phyloP scores from a whole-genome alignment of 1,284 basidiomycete species.

The Cryptococcus deneoformans region DNA sequence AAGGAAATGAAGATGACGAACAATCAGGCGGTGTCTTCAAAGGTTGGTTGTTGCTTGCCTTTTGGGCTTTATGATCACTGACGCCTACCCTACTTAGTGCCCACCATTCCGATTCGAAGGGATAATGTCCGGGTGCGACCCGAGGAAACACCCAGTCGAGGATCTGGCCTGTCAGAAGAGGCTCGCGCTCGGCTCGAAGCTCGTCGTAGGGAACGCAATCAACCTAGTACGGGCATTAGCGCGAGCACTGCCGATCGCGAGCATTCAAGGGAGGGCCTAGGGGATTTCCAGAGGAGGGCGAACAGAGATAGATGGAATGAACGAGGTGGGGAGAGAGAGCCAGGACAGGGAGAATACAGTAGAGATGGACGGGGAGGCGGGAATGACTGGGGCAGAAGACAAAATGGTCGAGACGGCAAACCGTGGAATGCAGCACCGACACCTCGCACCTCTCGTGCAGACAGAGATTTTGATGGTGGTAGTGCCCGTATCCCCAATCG shows the following conservation, averaged over 20 bases:
- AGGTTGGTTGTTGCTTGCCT: constrained; percentile 53
- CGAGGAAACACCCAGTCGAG: constrained; percentile 91
- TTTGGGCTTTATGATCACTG: not conserved
- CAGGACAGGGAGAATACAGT: constrained; percentile 7
- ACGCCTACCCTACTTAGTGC: constrained; percentile 56
- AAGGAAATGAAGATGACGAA: constrained; percentile 49
- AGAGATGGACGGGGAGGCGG: constrained; percentile 13
- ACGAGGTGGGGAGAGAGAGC: constrained; percentile 24
- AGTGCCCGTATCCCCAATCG: constrained; percentile 84
- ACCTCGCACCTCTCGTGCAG: constrained; percentile 61
- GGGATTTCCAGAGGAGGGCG: constrained; percentile 47
- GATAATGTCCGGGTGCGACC: constrained; percentile 67
- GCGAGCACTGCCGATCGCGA: constrained; percentile 24
- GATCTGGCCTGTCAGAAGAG: constrained; percentile 75
- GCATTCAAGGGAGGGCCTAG: constrained; percentile 30
- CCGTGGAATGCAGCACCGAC: constrained; percentile 55
- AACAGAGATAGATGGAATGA: constrained; percentile 50
- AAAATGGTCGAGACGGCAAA: constrained; percentile 21
- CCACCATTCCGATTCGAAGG: constrained; percentile 59
- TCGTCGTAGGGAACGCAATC: constrained; percentile 64
- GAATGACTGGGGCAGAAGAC: constrained; percentile 7
- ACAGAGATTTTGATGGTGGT: constrained; percentile 66
- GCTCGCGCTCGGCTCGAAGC: constrained; percentile 73
- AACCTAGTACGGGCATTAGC: constrained; percentile 37
- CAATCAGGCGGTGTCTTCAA: constrained; percentile 67